Conservation (phyloP, 768 basidiomycete species). For the Tulasnella sp. region DNA sequence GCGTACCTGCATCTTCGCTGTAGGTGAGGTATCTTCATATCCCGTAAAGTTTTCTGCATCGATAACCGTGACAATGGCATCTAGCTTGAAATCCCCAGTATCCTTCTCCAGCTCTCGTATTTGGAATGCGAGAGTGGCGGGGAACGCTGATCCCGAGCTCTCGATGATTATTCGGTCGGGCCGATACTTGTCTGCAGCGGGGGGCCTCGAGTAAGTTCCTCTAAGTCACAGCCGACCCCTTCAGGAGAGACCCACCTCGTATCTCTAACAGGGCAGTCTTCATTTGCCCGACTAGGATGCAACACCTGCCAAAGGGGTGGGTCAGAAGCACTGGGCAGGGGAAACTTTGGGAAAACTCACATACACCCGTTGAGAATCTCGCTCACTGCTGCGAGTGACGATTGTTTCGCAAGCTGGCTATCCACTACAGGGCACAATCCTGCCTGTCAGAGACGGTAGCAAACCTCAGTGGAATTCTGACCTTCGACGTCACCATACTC, state of each 20-base stretch:
- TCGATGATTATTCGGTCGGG: slow-evolving; percentile 93
- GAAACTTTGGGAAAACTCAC: slow-evolving; percentile 34
- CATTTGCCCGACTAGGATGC: slow-evolving; percentile 91
- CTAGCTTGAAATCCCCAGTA: slow-evolving; percentile 65
- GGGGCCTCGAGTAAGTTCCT: neutral
- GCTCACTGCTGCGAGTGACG: slow-evolving; percentile 71
- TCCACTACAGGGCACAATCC: slow-evolving; percentile 47
- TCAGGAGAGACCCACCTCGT: slow-evolving; percentile 36
- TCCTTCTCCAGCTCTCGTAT: slow-evolving; percentile 80
- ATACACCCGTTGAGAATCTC: slow-evolving; percentile 96
- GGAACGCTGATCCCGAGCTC: slow-evolving; percentile 92
- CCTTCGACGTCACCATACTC: slow-evolving; percentile 94
- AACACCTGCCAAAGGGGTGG: slow-evolving; percentile 47
- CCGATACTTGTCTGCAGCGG: slow-evolving; percentile 52
- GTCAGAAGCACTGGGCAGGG: neutral
- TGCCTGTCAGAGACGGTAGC: neutral
- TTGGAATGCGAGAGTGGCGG: slow-evolving; percentile 89
- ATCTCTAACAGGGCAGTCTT: slow-evolving; percentile 83
- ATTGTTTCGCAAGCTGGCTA: slow-evolving; percentile 78
- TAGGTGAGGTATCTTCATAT: slow-evolving; percentile 85
- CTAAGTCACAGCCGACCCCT: neutral
- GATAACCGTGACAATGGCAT: slow-evolving; percentile 83
- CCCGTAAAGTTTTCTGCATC: slow-evolving; percentile 86
- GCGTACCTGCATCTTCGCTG: slow-evolving; percentile 68
- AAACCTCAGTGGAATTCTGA: slow-evolving; percentile 21